A percentile compares a stretch with the other conserved stretches of the same genome.
These are phyloP conservation scores for Clitopilus passeckerianus DNA, from an alignment of 768 basidiomycete species.

Conservation along the genomic window DNA sequence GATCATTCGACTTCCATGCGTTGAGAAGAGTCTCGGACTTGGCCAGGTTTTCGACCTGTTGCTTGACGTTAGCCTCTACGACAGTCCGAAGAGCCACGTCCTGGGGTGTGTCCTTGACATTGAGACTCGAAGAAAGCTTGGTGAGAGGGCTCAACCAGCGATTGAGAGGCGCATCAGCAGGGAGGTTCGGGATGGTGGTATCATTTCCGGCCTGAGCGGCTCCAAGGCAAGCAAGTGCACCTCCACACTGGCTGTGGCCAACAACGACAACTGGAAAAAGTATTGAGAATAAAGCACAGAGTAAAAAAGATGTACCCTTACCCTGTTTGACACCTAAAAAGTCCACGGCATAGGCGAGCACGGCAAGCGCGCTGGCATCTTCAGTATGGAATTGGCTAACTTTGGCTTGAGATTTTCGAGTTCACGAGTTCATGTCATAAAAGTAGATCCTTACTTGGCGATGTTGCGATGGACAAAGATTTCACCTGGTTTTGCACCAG, in stretches of 20 bases:
- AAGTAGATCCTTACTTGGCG: slow-evolving; percentile 58
- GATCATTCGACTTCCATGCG: slow-evolving; percentile 42
- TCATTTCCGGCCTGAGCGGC: slow-evolving; percentile 34
- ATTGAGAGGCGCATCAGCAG: slow-evolving; percentile 45
- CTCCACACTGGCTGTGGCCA: slow-evolving; percentile 83
- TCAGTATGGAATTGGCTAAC: slow-evolving; percentile 66
- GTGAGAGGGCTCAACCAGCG: slow-evolving; percentile 74
- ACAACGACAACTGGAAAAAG: slow-evolving; percentile 64
- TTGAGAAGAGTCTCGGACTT: slow-evolving; percentile 37
- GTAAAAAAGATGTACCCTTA: slow-evolving; percentile 33
- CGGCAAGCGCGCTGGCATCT: slow-evolving; percentile 69
- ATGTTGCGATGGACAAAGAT: slow-evolving; percentile 86
- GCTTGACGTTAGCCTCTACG: slow-evolving; percentile 56
- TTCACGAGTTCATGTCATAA: neutral
- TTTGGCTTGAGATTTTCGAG: neutral
- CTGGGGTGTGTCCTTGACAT: slow-evolving; percentile 30
- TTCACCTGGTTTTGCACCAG: slow-evolving; percentile 67
- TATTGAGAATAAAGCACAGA: slow-evolving; percentile 10
- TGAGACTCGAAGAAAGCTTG: slow-evolving; percentile 40
- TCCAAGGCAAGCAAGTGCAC: slow-evolving; percentile 52
- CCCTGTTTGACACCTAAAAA: slow-evolving; percentile 74
- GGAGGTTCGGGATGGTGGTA: slow-evolving; percentile 27
- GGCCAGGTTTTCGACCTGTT: slow-evolving; percentile 48
- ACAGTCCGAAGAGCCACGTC: slow-evolving; percentile 37
- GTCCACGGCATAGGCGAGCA: slow-evolving; percentile 70